Base-by-base conservation (phyloP, 805 yeast genomes). In the Spathaspora boniae region DNA sequence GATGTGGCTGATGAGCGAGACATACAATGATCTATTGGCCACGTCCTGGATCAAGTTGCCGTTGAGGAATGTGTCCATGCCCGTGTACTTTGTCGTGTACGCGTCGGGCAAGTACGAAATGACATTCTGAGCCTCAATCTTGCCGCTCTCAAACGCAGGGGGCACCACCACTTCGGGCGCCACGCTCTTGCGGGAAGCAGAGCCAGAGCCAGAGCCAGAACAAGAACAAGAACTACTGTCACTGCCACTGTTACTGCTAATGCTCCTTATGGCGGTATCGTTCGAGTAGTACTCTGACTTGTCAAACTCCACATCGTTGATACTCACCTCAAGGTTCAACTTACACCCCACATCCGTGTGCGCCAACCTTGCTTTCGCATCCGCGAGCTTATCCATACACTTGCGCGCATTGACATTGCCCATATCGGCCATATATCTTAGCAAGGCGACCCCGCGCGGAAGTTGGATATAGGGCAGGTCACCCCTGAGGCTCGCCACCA, bases 351-450 rank as follows among this genome's bases (percentile, higher is more conserved):
- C 9, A 28, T 25, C 20, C 11, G 35, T 21, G 6, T 14, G 19
- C 18, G 26, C 30, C 19, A 39, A 26, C 6, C 22, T 21, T 9
- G 44, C 48, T 26, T 52, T 54, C 19, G 62, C 54, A 9, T 50
- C 50, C n/a, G 34, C 35, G 38, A 65, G 52, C 34, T 58, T 60
- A 33, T 50, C 41, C 40, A 63, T 38, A 29, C 54, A 48, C 31
- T 53, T 55, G 18, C 45, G 44, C 6, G 70, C 70, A 40, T 60
- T 63, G 29, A 62, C 53, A 40, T 66, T 66, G 23, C 56, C 51
- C 39, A 45, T 46, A 9, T 44, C 46, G 2, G 65, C 65, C 70
- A 66, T 62, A 38, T 39, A 47, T 26, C 51, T 53, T 15, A 66
- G 46, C 21, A 65, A 43, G 1, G 65, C 64, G 9, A 59, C 46